These are phyloP conservation scores for Diplodia corticola DNA, from an alignment of 2,329 filamentous ascomycete species.

Conservation along the genomic window DNA sequence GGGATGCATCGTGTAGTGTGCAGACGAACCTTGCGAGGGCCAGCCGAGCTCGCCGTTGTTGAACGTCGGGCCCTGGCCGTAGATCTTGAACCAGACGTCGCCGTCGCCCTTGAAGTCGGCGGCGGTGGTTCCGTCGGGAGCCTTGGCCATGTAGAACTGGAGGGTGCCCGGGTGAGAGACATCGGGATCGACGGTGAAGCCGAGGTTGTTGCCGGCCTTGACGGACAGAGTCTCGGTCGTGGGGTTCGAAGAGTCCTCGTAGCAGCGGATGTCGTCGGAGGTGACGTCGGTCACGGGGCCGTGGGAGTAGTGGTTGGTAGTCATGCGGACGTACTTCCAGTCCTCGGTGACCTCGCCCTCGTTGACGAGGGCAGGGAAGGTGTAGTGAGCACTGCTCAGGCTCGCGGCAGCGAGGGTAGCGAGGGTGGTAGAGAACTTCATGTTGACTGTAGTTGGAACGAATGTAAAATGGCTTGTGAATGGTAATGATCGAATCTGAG, in stretches of 20 bases:
- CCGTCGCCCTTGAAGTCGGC: slow-evolving; percentile 34
- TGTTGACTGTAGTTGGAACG: background rate
- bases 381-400: slow-evolving; percentile 26
- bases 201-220: slow-evolving; percentile 34
- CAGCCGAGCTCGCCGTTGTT: slow-evolving; percentile 24
- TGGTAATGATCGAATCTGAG: slow-evolving; percentile 4
- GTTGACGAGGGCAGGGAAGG: slow-evolving; percentile 31
- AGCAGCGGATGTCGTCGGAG: slow-evolving; percentile 37
- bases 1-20: background rate
- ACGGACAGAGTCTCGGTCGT: slow-evolving; percentile 31
- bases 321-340: slow-evolving; percentile 37
- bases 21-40: slow-evolving; percentile 23
- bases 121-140: slow-evolving; percentile 27
- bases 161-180: slow-evolving; percentile 40
- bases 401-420: slow-evolving; percentile 11
- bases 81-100: slow-evolving; percentile 40
- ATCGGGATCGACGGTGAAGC: slow-evolving; percentile 34
- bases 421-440: slow-evolving; percentile 21
- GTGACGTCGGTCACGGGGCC: slow-evolving; percentile 35
- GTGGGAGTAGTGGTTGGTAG: slow-evolving; percentile 35
- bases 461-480: background rate
- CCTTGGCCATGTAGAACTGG: slow-evolving; percentile 43
- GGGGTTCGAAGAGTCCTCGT: slow-evolving; percentile 29
- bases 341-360: slow-evolving; percentile 30
- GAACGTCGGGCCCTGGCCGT: slow-evolving; percentile 26